Evolutionary conservation across 768 basidiomycete species (phyloP), one percentile per base, ranked within the genome.

Genomic region (Leccinellum rugosiceps): DNA sequence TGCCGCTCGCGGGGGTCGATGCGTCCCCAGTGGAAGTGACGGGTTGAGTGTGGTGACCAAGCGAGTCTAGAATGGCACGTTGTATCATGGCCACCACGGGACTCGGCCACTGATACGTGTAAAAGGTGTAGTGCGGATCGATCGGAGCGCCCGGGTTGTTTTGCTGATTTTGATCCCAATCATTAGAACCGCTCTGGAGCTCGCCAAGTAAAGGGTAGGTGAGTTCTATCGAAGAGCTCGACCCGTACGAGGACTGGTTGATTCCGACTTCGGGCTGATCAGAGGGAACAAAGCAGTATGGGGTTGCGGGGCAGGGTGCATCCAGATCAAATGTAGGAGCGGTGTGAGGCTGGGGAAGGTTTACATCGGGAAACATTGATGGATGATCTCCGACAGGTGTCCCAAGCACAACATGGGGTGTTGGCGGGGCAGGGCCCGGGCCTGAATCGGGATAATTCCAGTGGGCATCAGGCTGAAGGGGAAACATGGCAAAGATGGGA

Each of bases 251-350:
- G 8, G 10, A 48, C 45, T 26, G 35, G 17, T 43, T 30, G 11
- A n/a, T 6, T 32, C 41, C 47, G 14, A 52, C 48, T 19, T 43
- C 9, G 21, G 10, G 17, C 9, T 8, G 32, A n/a, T 8, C 0
- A 19, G 19, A 46, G 6, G 45, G 57, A 15, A 61, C 56, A 25
- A 14, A 52, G n/a, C n/a, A n/a, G 17, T 0, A 15, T 23, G 66
- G 65, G 1, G 60, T 55, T 3, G 55, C 47, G 13, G 66, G 66
- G 48, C 63, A 68, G 2, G 66, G 56, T 8, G 60, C 52, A 30
- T 56, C 8, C 5, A 44, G 54, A 1, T 67, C 56, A 1, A 56
- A 0, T 8, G 26, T 17, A 11, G 0, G 41, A 13, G 56, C 44
- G 52, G 34, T 44, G 53, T 1, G 6, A 31, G 0, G 1, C 13